These are phyloP conservation scores for Pyrus pyrifolia DNA, from an alignment of 306 rosid species.

Conservation along the genomic window DNA sequence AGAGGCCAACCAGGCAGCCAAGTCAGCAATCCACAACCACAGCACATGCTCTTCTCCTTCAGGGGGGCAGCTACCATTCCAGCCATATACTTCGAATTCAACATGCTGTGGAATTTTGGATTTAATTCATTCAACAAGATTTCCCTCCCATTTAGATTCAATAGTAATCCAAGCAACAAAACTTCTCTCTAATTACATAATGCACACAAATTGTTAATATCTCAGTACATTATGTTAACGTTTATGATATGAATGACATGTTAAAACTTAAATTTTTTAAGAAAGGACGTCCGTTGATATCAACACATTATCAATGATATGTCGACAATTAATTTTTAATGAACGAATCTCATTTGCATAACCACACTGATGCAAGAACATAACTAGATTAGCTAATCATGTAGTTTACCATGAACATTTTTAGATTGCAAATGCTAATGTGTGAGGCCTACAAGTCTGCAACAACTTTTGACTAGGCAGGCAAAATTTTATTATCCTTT, in stretches of 20 bases:
- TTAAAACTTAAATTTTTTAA: no score
- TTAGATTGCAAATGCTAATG: background rate
- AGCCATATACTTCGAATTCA: background rate
- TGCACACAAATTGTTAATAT: no score
- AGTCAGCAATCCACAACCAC: background rate
- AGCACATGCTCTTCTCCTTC: background rate
- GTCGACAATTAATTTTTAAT: no score
- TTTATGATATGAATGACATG: no score
- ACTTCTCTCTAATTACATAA: no score
- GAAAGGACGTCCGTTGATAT: accelerated
- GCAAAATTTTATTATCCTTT: conserved; percentile 7
- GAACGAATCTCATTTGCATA: no score
- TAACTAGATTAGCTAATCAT: background rate
- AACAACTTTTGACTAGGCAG: background rate
- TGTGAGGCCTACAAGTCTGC: background rate
- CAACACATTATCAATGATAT: no score
- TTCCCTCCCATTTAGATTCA: background rate
- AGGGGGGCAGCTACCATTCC: background rate
- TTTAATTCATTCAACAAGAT: background rate
- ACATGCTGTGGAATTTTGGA: background rate
- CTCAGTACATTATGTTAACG: no score
- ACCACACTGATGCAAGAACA: background rate
- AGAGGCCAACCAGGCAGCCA: background rate
- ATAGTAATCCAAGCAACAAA: background rate
- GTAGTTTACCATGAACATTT: background rate